A percentile compares a stretch with the other conserved stretches of the same genome.
Evolutionary conservation across 2,329 filamentous ascomycete genomes (phyloP).

Genomic region (Teratosphaeria zuluensis): DNA sequence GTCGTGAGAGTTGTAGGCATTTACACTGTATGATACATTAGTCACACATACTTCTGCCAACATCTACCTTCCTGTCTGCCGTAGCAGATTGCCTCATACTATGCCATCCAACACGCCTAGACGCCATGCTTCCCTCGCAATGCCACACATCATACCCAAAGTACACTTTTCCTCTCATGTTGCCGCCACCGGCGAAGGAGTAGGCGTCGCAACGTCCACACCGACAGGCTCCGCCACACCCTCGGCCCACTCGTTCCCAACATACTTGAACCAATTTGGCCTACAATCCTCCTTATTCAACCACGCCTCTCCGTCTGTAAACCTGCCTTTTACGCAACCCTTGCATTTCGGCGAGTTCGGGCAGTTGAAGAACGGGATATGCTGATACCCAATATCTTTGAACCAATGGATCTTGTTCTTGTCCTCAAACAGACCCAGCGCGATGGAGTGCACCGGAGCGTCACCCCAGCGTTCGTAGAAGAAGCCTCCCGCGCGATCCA

Average conservation of each 20-base stretch:
- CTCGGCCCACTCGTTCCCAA: slow-evolving; percentile 46
- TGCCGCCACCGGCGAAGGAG: background rate
- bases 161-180: background rate
- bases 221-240: background rate
- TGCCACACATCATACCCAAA: background rate
- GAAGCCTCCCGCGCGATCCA: slow-evolving; percentile 90
- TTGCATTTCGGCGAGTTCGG: slow-evolving; percentile 91
- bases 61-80: background rate
- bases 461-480: slow-evolving; percentile 99
- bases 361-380: slow-evolving; percentile 98
- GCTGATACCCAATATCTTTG: slow-evolving; percentile 97
- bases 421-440: slow-evolving; percentile 85
- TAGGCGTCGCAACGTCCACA: background rate
- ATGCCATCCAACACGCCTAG: background rate
- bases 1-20: background rate
- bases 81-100: background rate
- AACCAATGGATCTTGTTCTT: slow-evolving; percentile 84
- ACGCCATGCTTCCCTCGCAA: background rate
- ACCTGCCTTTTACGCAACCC: slow-evolving; percentile 74
- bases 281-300: slow-evolving; percentile 86
- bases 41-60: background rate
- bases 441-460: slow-evolving; percentile 92
- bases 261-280: slow-evolving; percentile 95
- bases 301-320: slow-evolving; percentile 81
- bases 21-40: background rate